phyloP scores from a whole-genome alignment of 331 rosid genomes.

The Rhamnella rubrinervis region DNA sequence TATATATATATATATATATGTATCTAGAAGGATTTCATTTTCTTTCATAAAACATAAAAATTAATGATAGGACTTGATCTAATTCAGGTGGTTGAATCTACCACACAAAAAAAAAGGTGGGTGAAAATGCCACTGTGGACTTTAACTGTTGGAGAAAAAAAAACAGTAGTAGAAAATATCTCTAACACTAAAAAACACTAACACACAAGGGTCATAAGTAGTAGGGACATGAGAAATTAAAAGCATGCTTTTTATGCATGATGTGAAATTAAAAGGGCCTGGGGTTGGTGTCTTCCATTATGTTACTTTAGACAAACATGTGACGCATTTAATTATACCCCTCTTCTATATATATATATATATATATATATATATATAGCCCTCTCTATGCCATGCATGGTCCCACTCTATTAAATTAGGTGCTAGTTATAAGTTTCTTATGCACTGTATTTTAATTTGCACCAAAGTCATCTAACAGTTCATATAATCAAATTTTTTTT shows the following conservation, averaged over 20 bases:
- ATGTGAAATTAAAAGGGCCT: slow-evolving; percentile 34
- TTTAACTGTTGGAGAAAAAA: too few relatives aligned
- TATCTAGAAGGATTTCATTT: too few relatives aligned
- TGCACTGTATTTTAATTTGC: neutral
- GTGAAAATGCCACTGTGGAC: too few relatives aligned
- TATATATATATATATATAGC: neutral
- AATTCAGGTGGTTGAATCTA: too few relatives aligned
- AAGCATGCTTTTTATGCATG: slow-evolving; percentile 19
- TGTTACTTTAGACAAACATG: slow-evolving; percentile 47
- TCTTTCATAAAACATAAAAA: too few relatives aligned
- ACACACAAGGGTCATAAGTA: too few relatives aligned
- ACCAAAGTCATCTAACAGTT: neutral
- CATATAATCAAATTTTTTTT: too few relatives aligned
- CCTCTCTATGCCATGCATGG: slow-evolving; percentile 12
- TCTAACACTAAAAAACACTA: too few relatives aligned
- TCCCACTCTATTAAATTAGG: slow-evolving; percentile 13
- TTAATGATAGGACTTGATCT: too few relatives aligned
- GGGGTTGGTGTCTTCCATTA: slow-evolving; percentile 40
- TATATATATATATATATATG: too few relatives aligned
- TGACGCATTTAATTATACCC: slow-evolving; percentile 48
- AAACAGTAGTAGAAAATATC: too few relatives aligned
- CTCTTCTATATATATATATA: neutral
- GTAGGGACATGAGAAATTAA: slow-evolving; percentile 21
- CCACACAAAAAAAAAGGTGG: too few relatives aligned
- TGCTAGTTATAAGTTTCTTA: neutral